phyloP scores from a whole-genome alignment of 2,329 filamentous ascomycete genomes.

The Tricladium varicosporioides region DNA sequence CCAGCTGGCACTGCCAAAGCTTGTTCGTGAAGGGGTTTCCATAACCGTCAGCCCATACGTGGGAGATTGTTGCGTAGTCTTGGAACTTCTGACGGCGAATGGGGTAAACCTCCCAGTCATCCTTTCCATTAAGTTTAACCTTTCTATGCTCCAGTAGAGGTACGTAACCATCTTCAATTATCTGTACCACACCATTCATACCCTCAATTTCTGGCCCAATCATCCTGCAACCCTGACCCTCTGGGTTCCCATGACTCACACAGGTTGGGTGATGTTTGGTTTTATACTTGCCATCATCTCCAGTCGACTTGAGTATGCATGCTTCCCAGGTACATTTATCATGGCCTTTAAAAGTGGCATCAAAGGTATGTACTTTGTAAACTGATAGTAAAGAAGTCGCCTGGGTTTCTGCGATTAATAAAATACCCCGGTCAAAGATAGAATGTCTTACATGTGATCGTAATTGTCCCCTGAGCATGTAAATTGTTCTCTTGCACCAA shows the following conservation, averaged over 20 bases:
- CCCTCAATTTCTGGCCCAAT: background rate
- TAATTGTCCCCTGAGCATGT: background rate
- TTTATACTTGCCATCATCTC: background rate
- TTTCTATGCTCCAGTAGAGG: background rate
- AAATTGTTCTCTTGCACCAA: slow-evolving; percentile 1
- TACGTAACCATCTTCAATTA: background rate
- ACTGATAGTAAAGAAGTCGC: slow-evolving; percentile 1
- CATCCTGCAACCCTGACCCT: background rate
- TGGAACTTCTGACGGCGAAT: background rate
- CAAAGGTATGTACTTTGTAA: background rate
- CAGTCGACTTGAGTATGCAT: background rate
- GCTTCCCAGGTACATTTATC: background rate
- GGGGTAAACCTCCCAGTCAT: background rate
- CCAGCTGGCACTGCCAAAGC: slow-evolving; percentile 14
- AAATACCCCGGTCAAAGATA: background rate
- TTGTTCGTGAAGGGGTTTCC: slow-evolving; percentile 14
- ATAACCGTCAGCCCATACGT: slow-evolving; percentile 20
- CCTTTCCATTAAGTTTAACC: background rate
- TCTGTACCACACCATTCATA: background rate
- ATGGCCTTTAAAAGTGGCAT: background rate
- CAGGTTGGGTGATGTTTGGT: background rate
- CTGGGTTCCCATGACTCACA: background rate
- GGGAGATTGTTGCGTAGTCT: slow-evolving; percentile 13
- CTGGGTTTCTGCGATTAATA: background rate
- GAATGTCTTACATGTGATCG: background rate